Percentiles rank a stretch among this genome's conserved stretches.
Evolutionary conservation across 1,139 yeast genomes (phyloP).

Genomic region (Suhomyces chickasaworum): DNA sequence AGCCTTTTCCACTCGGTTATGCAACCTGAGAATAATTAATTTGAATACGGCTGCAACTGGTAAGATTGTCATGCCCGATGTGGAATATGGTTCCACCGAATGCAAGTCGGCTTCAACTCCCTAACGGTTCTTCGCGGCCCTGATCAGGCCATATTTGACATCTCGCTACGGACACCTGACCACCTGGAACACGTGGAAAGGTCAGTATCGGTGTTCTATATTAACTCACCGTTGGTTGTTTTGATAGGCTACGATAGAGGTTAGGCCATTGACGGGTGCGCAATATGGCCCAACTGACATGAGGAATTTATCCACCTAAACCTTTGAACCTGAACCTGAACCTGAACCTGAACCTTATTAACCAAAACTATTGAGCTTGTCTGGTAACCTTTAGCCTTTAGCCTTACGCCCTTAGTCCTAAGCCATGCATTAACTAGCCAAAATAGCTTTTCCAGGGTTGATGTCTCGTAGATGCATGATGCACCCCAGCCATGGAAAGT

Average conservation of each 20-base stretch:
- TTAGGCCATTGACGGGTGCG: background rate
- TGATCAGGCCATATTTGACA: slow-evolving; percentile 7
- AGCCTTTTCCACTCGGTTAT: background rate
- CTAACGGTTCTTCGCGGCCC: slow-evolving; percentile 5
- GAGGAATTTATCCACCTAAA: too few species aligned
- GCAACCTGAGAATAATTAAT: background rate
- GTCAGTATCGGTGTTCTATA: background rate
- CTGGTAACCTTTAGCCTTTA: too few species aligned
- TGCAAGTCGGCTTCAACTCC: slow-evolving; percentile 1
- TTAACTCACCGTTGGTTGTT: background rate
- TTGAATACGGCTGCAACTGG: slow-evolving; percentile 9
- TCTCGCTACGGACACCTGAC: slow-evolving; percentile 1
- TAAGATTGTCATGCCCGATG: slow-evolving; percentile 1
- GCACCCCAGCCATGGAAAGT: background rate
- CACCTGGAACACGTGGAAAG: slow-evolving; percentile 1
- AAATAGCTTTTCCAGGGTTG: background rate
- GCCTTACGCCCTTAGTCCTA: too few species aligned
- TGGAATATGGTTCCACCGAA: slow-evolving; percentile 3
- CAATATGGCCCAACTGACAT: too few species aligned
- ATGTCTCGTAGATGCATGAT: background rate
- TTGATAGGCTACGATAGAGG: too few species aligned
- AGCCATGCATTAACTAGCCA: background rate
- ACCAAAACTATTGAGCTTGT: too few species aligned
- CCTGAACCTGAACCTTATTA: too few species aligned
- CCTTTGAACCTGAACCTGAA: too few species aligned